Evolutionary conservation across 768 basidiomycete species (phyloP).

Genomic region (Nidularia pulvinata): DNA sequence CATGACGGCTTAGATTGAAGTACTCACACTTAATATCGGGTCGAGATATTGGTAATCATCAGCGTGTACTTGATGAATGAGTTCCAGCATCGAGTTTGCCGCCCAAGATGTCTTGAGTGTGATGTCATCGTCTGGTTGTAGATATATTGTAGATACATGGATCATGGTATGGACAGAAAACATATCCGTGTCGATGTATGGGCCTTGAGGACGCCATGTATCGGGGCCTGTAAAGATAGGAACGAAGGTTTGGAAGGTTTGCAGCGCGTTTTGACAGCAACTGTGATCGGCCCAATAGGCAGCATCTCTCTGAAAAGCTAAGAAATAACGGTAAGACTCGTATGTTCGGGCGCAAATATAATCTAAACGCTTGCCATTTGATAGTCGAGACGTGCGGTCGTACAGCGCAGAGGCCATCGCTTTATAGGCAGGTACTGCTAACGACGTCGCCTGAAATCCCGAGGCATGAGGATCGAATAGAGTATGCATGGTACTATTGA

Average conservation of each 20-base stretch:
- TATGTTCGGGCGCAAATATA: not conserved
- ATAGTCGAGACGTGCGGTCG: constrained; percentile 47
- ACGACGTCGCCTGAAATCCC: constrained; percentile 14
- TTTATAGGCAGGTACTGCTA: constrained; percentile 38
- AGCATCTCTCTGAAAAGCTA: not conserved
- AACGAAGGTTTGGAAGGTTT: constrained; percentile 36
- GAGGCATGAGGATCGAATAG: constrained; percentile 18
- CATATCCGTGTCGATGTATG: constrained; percentile 37
- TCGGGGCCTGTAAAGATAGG: constrained; percentile 36
- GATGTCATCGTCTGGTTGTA: constrained; percentile 37
- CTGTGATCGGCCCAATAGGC: constrained; percentile 34
- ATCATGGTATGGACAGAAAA: constrained; percentile 49
- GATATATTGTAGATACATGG: constrained; percentile 48
- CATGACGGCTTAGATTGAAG: not conserved
- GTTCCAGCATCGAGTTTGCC: constrained; percentile 37
- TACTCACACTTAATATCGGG: constrained; percentile 51
- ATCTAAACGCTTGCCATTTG: not conserved
- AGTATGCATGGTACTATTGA: constrained; percentile 17
- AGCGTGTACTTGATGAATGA: constrained; percentile 45
- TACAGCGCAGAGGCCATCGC: constrained; percentile 52
- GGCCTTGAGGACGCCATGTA: constrained; percentile 24
- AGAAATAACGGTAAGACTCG: constrained; percentile 7
- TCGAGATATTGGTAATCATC: constrained; percentile 53
- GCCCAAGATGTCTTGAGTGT: constrained; percentile 41
- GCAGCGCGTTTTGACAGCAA: constrained; percentile 41